Conservation (phyloP, 352 stramenopile genomes). For the Phytophthora palmivora region DNA sequence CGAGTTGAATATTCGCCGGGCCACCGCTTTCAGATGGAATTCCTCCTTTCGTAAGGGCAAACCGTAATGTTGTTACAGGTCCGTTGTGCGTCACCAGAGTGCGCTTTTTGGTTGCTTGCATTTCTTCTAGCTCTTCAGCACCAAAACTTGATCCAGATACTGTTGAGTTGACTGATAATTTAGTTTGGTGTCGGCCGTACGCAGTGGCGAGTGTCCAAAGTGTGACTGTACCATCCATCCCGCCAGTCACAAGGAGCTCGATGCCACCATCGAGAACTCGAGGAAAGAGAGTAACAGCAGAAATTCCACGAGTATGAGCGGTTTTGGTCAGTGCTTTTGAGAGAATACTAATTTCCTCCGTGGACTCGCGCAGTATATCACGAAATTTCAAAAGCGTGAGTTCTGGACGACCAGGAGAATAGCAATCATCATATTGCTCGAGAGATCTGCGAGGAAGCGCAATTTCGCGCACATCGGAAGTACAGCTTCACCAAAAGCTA, state of each 20-base stretch:
- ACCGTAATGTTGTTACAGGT: constrained; percentile 62
- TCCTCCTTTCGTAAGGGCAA: constrained; percentile 40
- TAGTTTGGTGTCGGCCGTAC: constrained; percentile 14
- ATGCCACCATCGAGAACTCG: constrained; percentile 50
- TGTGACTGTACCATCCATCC: constrained; percentile 66
- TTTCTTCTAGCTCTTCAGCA: constrained; percentile 63
- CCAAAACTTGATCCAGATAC: not conserved
- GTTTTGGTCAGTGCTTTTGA: constrained; percentile 62
- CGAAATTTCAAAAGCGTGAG: constrained; percentile 64
- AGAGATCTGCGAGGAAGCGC: constrained; percentile 53
- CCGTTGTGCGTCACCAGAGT: constrained; percentile 61
- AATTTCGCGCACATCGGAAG: constrained; percentile 44
- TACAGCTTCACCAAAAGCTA: constrained; percentile 57
- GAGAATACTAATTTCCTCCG: constrained; percentile 52
- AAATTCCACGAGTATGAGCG: constrained; percentile 64
- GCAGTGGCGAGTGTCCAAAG: constrained; percentile 71
- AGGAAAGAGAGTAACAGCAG: constrained; percentile 53
- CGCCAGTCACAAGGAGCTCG: constrained; percentile 71
- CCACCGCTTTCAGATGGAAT: constrained; percentile 11
- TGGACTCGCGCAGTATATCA: constrained; percentile 57
- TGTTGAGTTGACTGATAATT: constrained; percentile 4
- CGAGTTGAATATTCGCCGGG: constrained; percentile 48
- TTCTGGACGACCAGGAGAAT: constrained; percentile 44
- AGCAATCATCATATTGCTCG: constrained; percentile 60
- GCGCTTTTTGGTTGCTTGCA: constrained; percentile 75